These are phyloP conservation scores for Pleurotus giganteus DNA, from an alignment of 768 basidiomycete genomes.

Conservation along the genomic window DNA sequence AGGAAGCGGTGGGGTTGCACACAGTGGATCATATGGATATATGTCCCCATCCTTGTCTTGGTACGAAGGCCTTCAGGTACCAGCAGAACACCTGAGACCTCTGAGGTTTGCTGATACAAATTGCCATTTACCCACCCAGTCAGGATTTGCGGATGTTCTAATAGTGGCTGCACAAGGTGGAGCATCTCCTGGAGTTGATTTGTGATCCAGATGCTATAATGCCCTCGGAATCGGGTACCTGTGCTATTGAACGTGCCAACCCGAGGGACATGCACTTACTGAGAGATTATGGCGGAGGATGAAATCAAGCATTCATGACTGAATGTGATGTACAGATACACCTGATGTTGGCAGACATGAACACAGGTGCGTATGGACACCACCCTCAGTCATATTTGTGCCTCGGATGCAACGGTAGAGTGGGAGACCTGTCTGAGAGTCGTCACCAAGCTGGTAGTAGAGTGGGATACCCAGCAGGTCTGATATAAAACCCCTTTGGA, in stretches of 20 bases:
- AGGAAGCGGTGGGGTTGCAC: slow-evolving; percentile 7
- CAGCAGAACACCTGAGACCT: slow-evolving; percentile 11
- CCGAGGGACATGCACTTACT: slow-evolving; percentile 16
- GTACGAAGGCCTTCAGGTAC: slow-evolving; percentile 7
- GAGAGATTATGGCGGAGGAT: slow-evolving; percentile 25
- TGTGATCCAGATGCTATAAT: slow-evolving; percentile 19
- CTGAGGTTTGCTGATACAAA: slow-evolving; percentile 10
- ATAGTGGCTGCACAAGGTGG: neutral
- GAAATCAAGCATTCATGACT: slow-evolving; percentile 21
- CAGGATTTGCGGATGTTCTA: neutral
- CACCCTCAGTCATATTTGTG: slow-evolving; percentile 33
- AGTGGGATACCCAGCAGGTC: slow-evolving; percentile 18
- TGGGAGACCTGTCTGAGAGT: slow-evolving; percentile 17
- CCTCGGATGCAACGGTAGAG: slow-evolving; percentile 26
- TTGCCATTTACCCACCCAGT: slow-evolving; percentile 15
- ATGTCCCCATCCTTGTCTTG: slow-evolving; percentile 4
- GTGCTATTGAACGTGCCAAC: slow-evolving; percentile 22
- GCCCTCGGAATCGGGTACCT: slow-evolving; percentile 17
- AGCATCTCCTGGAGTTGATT: slow-evolving; percentile 16
- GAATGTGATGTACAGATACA: slow-evolving; percentile 12
- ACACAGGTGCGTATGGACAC: slow-evolving; percentile 29
- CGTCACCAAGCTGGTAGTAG: slow-evolving; percentile 7
- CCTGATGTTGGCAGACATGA: slow-evolving; percentile 14
- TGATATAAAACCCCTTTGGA: slow-evolving; percentile 18
- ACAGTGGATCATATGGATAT: neutral